Percentiles rank a stretch among this genome's conserved stretches.
These are phyloP conservation scores for Thuja plicata DNA, from an alignment of 83 land plant genomes.

Conservation along the genomic window DNA sequence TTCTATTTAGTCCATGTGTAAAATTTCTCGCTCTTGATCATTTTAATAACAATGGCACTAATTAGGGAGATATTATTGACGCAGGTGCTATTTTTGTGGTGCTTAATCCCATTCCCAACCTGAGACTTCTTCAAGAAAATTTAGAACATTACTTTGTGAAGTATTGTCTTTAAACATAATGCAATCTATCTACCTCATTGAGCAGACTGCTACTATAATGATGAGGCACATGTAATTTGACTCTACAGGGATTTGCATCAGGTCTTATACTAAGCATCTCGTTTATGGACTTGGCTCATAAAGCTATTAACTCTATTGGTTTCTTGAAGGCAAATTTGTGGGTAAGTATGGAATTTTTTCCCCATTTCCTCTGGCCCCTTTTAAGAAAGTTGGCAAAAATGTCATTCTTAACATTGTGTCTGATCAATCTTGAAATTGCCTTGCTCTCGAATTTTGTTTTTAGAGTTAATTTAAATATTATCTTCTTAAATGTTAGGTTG, in stretches of 20 bases:
- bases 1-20: too few relatives aligned
- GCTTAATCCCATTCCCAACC: constrained; percentile 68
- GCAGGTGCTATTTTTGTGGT: constrained; percentile 91
- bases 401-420: not conserved
- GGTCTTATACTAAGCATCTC: constrained; percentile 94
- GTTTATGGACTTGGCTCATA: constrained; percentile 86
- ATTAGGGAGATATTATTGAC: not conserved
- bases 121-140: constrained; percentile 77
- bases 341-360: constrained; percentile 32
- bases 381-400: not conserved
- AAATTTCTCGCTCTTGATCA: not conserved
- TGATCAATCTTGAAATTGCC: not conserved
- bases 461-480: not conserved
- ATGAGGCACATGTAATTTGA: not conserved
- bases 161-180: not conserved
- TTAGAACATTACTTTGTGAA: not conserved
- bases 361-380: not conserved
- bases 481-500: too few relatives aligned
- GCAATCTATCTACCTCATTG: not conserved
- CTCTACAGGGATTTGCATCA: constrained; percentile 87
- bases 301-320: constrained; percentile 85
- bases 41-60: not conserved
- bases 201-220: not conserved
- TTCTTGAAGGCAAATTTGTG: constrained; percentile 87
- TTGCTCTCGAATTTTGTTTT: not conserved